phyloP scores from a whole-genome alignment of 2,329 filamentous ascomycete genomes.

The Verticillium nubilum region DNA sequence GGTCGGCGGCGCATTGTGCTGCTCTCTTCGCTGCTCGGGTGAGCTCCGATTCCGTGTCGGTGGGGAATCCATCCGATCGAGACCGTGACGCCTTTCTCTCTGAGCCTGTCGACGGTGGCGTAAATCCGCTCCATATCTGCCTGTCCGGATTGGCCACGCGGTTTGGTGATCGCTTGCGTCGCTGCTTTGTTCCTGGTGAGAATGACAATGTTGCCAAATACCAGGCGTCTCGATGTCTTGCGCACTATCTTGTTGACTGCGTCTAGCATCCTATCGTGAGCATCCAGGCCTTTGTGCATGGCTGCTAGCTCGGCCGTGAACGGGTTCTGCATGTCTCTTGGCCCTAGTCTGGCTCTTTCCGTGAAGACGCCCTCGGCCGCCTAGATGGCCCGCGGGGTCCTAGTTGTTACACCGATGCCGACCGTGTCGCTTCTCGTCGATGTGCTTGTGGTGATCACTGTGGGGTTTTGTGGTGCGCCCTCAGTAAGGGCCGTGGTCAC shows the following conservation, averaged over 20 bases:
- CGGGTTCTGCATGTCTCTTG: neutral
- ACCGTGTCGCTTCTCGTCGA: no score
- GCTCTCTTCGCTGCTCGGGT: no score
- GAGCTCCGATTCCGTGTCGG: no score
- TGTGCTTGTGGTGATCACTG: no score
- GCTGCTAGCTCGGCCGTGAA: slow-evolving; percentile 6
- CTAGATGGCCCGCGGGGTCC: neutral
- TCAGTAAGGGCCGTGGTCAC: neutral
- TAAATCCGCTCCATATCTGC: neutral
- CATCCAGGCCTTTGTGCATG: neutral
- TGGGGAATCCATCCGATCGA: no score
- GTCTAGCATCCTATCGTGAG: neutral
- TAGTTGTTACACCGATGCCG: no score
- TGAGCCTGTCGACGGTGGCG: neutral
- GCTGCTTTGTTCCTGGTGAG: no score
- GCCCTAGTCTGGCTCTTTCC: neutral
- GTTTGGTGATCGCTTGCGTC: neutral
- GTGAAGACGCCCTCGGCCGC: neutral
- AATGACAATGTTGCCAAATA: no score
- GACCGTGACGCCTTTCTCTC: no score
- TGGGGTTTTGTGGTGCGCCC: no score
- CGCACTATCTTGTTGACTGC: neutral
- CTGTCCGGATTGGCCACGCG: neutral
- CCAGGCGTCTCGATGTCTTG: no score
- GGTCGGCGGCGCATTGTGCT: no score